Conservation (phyloP, 805 yeast genomes). For the Starmera dryadoides region DNA sequence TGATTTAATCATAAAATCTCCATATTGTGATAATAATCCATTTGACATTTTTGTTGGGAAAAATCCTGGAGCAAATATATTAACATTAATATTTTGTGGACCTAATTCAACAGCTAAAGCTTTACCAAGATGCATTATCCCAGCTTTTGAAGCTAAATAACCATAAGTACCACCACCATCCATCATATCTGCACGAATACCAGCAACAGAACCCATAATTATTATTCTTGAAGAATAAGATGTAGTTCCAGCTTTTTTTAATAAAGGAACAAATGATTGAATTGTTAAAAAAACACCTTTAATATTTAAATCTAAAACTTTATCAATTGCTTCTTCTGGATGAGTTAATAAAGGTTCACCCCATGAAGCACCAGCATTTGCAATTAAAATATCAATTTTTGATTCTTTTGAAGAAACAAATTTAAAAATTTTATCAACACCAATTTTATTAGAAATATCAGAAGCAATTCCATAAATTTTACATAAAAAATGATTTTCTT, state of each 20-base stretch:
- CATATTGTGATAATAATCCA: slow-evolving; percentile 45
- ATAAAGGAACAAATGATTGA: slow-evolving; percentile 52
- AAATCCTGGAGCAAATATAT: slow-evolving; percentile 69
- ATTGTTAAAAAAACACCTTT: slow-evolving; percentile 63
- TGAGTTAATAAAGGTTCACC: slow-evolving; percentile 58
- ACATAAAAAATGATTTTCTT: slow-evolving; percentile 17
- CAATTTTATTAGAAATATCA: slow-evolving; percentile 45
- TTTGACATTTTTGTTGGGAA: slow-evolving; percentile 71
- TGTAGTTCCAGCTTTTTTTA: slow-evolving; percentile 41
- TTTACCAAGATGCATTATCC: slow-evolving; percentile 61
- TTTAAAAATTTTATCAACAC: slow-evolving; percentile 36
- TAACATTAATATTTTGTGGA: slow-evolving; percentile 59
- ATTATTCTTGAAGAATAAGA: slow-evolving; percentile 60
- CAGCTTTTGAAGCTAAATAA: slow-evolving; percentile 69
- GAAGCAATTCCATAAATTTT: slow-evolving; percentile 44
- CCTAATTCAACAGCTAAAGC: slow-evolving; percentile 60
- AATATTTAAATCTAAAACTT: slow-evolving; percentile 57
- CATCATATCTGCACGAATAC: slow-evolving; percentile 28
- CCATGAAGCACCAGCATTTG: slow-evolving; percentile 81
- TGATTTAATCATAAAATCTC: slow-evolving; percentile 34
- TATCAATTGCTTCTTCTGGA: slow-evolving; percentile 52
- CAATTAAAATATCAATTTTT: slow-evolving; percentile 55
- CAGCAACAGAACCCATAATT: slow-evolving; percentile 63
- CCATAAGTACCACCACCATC: slow-evolving; percentile 50
- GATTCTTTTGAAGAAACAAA: slow-evolving; percentile 31